phyloP scores from a whole-genome alignment of 352 stramenopile genomes.

The Plasmopara viticola region DNA sequence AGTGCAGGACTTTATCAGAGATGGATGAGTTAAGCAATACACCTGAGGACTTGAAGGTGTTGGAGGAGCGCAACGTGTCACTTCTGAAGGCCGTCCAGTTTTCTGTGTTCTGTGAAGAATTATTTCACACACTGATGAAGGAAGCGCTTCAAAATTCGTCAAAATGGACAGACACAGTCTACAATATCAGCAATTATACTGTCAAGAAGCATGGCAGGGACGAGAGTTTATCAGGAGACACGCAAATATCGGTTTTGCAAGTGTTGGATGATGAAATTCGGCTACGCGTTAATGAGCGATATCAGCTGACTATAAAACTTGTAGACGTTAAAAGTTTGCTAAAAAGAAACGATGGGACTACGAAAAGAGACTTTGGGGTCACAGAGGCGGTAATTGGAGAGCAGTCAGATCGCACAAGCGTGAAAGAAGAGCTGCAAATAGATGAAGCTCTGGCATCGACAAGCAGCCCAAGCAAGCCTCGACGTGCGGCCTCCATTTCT shows the following conservation, averaged over 20 bases:
- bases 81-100: conserved; percentile 79
- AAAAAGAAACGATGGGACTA: conserved; percentile 10
- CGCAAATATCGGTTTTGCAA: conserved; percentile 60
- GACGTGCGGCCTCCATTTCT: conserved; percentile 24
- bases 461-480: conserved; percentile 20
- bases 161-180: conserved; percentile 64
- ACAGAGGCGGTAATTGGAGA: conserved; percentile 1
- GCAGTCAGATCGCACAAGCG: conserved; percentile 11
- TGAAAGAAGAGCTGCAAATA: conserved; percentile 31
- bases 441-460: conserved; percentile 10
- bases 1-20: conserved; percentile 40
- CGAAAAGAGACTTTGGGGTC: too few relatives aligned
- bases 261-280: conserved; percentile 79
- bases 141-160: conserved; percentile 59
- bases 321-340: conserved; percentile 47
- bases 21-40: conserved; percentile 59
- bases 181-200: conserved; percentile 56
- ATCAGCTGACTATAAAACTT: conserved; percentile 63
- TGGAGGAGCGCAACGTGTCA: conserved; percentile 64
- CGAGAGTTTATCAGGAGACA: conserved; percentile 13
- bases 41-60: conserved; percentile 45
- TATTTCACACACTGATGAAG: conserved; percentile 81
- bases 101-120: conserved; percentile 81
- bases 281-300: conserved; percentile 69
- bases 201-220: conserved; percentile 42